Evolutionary conservation across 2,329 filamentous ascomycete species (phyloP), one percentile per base, ranked within the genome.

Genomic region (Ceratocystis harringtonii): DNA sequence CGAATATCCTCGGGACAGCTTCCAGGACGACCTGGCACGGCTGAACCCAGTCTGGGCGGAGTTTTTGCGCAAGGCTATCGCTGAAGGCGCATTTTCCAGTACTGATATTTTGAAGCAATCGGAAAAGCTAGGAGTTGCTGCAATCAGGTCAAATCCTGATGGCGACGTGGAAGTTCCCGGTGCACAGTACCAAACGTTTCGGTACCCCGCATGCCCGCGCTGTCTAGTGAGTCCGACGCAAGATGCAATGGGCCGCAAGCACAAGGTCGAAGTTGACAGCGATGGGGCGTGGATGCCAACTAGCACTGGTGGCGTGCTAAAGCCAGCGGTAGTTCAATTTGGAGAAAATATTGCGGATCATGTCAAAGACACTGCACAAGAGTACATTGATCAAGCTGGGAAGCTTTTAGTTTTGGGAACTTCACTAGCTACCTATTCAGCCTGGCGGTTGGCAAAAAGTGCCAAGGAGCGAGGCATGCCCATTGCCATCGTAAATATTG

Each of bases 271-370:
- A 68, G 82, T 88, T 12, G 92, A 96, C 71, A 70, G 72, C 0
- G 92, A 96, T 71, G 71, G 72, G 0, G 92, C 91, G 0, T 95
- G 87, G 89, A 76, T 79, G 48, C 70, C 79, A 5, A 76, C 77
- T 0, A 86, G 84, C 70, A 84, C 81, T 1, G 89, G 85, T 0
- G 94, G 92, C 1, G 84, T 97, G 45, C 74, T 99, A 65, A 97
- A 97, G 72, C 94, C 94, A 2, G 89, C 89, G 0, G 92, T 99
- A 1, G 86, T 92, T 70, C 96, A 97, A 90, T 97, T 97, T 73
- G 94, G 94, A 17, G 94, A 97, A 75, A 92, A 84, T 67, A 95
- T 97, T 62, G 78, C 83, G 0, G 74, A 76, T 1, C 71, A 76
- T 1, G 85, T 92, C 44, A 96, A 95, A 74, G 74, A 77, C 1